Evolutionary conservation across 2,329 filamentous ascomycete genomes (phyloP).

Genomic region (Zymoseptoria crescenta): DNA sequence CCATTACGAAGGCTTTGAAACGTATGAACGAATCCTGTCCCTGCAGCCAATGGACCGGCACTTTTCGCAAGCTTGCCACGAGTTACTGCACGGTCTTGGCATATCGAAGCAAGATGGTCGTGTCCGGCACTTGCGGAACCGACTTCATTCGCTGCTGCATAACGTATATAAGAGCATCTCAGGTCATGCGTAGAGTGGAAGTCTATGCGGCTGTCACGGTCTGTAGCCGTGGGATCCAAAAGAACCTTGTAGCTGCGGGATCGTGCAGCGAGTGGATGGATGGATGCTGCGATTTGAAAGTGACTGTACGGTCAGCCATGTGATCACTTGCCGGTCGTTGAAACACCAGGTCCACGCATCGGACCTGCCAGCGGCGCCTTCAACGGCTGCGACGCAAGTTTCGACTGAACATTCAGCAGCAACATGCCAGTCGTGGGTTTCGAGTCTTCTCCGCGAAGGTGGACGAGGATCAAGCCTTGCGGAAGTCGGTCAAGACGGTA

Average conservation of each 20-base stretch:
- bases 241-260: neutral
- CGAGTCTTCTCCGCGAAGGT: slow-evolving; percentile 63
- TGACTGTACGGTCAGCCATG: no score
- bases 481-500: slow-evolving; percentile 74
- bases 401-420: slow-evolving; percentile 47
- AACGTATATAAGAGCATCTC: neutral
- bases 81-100: neutral
- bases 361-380: neutral
- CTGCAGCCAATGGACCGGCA: neutral
- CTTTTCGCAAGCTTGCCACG: neutral
- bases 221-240: neutral
- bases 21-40: neutral
- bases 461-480: slow-evolving; percentile 68
- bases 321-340: neutral
- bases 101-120: neutral
- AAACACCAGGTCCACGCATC: neutral
- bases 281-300: neutral
- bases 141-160: neutral
- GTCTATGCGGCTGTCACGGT: neutral
- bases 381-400: neutral
- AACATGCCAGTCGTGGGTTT: slow-evolving; percentile 59
- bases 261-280: neutral
- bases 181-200: neutral
- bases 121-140: neutral
- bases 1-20: neutral